Conservation (phyloP, 345 rosid species). For the Citrus sinensis region DNA sequence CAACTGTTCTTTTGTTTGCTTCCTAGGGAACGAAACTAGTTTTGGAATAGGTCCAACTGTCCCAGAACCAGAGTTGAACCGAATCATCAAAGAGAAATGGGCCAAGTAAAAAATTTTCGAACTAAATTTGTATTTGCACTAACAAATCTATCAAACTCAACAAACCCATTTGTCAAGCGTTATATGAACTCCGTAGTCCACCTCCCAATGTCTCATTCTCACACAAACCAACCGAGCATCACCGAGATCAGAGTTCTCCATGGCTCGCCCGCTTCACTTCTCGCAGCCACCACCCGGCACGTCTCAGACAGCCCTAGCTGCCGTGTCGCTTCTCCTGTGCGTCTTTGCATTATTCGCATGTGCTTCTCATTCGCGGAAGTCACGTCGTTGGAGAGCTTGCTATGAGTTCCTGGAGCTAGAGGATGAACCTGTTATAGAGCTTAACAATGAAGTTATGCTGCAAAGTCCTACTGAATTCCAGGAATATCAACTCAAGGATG, state of each 20-base stretch:
- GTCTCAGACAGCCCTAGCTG: conserved; percentile 44
- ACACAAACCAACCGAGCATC: conserved; percentile 3
- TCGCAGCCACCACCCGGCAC: conserved; percentile 8
- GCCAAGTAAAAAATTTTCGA: neutral
- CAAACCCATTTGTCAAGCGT: conserved; percentile 33
- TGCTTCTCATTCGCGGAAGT: conserved; percentile 53
- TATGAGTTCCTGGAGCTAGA: conserved; percentile 39
- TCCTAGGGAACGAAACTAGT: neutral
- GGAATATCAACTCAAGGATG: conserved; percentile 4
- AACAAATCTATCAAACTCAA: conserved; percentile 35
- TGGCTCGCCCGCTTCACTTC: conserved; percentile 42
- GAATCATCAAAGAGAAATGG: neutral
- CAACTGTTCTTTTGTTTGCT: conserved; percentile 2
- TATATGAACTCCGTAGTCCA: neutral
- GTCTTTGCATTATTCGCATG: conserved; percentile 51
- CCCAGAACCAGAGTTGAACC: neutral
- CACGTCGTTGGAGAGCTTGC: conserved; percentile 46
- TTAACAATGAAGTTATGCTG: conserved; percentile 31
- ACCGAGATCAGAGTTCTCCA: conserved; percentile 7
- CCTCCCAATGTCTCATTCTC: neutral
- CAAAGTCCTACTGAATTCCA: conserved; percentile 12
- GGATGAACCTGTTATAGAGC: conserved; percentile 60
- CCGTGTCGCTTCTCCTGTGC: conserved; percentile 38
- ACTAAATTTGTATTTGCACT: neutral
- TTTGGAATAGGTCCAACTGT: conserved; percentile 18